Evolutionary conservation across 2,329 filamentous ascomycete genomes (phyloP).

Genomic region (Lachnellula cervina): DNA sequence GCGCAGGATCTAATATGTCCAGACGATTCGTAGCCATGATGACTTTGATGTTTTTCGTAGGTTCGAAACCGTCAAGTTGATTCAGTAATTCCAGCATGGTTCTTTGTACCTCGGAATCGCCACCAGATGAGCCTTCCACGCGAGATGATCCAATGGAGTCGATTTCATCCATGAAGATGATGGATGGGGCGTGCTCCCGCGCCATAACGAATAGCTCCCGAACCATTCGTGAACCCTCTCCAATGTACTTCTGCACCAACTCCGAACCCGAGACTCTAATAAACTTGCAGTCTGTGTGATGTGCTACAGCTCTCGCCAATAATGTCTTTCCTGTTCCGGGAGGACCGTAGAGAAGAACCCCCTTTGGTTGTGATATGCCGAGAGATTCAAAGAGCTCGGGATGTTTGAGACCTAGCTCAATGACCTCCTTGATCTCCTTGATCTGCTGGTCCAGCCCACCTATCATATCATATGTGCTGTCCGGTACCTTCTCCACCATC

Average conservation of each 20-base stretch:
- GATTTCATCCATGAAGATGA: conserved; percentile 99
- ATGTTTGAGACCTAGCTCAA: conserved; percentile 96
- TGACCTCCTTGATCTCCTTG: conserved; percentile 99
- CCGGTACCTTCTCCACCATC: conserved; percentile 99
- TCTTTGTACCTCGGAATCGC: conserved; percentile 95
- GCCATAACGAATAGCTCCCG: conserved; percentile 99
- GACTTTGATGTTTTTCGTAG: conserved; percentile 99
- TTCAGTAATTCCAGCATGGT: conserved; percentile 98
- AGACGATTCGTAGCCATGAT: conserved; percentile 99
- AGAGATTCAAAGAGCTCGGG: conserved; percentile 99
- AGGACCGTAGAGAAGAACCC: conserved; percentile 91
- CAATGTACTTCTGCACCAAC: conserved; percentile 98
- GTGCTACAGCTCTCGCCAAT: conserved; percentile 88
- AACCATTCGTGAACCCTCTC: conserved; percentile 96
- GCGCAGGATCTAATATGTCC: conserved; percentile 91
- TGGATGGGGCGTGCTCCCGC: conserved; percentile 92
- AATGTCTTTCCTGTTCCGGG: conserved; percentile 97
- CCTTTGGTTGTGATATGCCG: conserved; percentile 96
- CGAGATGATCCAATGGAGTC: conserved; percentile 97
- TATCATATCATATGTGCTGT: conserved; percentile 99
- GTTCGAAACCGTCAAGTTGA: conserved; percentile 97
- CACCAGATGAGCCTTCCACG: conserved; percentile 90
- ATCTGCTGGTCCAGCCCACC: conserved; percentile 98
- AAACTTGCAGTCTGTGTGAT: conserved; percentile 99
- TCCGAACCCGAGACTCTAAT: conserved; percentile 96